phyloP scores from a whole-genome alignment of 257 asterid species.

The Solanum chilense region DNA sequence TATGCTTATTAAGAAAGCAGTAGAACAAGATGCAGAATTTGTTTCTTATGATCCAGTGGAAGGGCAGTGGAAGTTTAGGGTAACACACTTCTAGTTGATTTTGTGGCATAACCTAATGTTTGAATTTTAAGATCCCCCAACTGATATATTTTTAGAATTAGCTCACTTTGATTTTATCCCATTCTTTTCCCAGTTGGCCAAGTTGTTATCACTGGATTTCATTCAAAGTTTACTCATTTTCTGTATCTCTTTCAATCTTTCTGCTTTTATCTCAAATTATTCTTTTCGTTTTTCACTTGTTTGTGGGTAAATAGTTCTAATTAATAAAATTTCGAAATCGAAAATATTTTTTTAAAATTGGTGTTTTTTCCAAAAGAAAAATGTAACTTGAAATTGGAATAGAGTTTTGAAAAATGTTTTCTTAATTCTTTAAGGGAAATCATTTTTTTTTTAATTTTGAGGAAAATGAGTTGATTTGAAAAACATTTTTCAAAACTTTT shows the following conservation, averaged over 20 bases:
- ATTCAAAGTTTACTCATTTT: neutral
- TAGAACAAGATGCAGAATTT: conserved; percentile 71
- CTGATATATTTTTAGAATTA: neutral
- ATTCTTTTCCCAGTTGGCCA: neutral
- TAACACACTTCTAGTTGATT: conserved; percentile 36
- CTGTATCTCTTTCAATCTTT: neutral
- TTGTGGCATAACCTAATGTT: neutral
- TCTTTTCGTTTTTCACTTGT: neutral
- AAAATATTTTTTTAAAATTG: no score
- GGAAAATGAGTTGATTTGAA: no score
- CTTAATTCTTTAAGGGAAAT: no score
- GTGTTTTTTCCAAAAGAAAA: no score
- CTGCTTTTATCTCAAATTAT: neutral
- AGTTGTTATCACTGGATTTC: neutral
- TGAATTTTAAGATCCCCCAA: neutral
- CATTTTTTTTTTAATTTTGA: no score
- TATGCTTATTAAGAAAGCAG: conserved; percentile 56
- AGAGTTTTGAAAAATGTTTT: no score
- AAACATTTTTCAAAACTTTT: no score
- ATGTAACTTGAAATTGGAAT: no score
- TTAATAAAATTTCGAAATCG: no score
- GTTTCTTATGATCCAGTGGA: conserved; percentile 54
- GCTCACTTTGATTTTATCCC: neutral
- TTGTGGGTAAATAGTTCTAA: neutral
- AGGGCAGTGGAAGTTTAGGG: conserved; percentile 86